Evolutionary conservation across 75 land plant genomes (phyloP).

Genomic region (Pinus tabuliformis): DNA sequence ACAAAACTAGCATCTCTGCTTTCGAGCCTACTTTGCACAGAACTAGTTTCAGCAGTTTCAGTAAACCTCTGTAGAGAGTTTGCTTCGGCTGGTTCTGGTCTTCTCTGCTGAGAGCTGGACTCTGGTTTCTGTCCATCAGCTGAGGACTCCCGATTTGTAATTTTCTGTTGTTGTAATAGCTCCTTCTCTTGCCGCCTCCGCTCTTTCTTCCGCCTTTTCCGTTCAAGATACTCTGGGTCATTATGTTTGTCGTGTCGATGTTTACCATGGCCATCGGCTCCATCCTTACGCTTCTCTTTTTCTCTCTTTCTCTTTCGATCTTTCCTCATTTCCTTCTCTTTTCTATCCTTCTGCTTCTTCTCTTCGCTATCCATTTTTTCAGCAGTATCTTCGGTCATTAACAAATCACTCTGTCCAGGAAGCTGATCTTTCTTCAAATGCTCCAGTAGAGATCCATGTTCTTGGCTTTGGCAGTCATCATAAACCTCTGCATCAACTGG

Average conservation of each 20-base stretch:
- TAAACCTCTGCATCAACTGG: background rate
- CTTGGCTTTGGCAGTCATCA: background rate
- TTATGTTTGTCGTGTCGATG: constrained; percentile 8
- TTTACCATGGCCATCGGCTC: constrained; percentile 16
- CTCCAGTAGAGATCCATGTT: background rate
- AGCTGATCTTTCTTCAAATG: background rate
- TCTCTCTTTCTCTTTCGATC: constrained; percentile 45
- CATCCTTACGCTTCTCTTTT: constrained; percentile 15
- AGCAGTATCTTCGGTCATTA: constrained; percentile 8
- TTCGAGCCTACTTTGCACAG: constrained; percentile 9
- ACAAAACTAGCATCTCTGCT: constrained; percentile 1
- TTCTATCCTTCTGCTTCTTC: constrained; percentile 12
- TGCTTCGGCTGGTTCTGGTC: constrained; percentile 8
- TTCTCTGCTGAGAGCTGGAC: constrained; percentile 5
- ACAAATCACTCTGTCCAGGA: background rate
- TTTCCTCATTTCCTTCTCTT: constrained; percentile 30
- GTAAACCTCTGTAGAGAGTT: constrained; percentile 10
- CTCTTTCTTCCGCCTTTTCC: constrained; percentile 57
- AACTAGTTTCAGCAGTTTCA: constrained; percentile 9
- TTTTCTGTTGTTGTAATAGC: background rate
- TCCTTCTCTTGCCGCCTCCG: constrained; percentile 28
- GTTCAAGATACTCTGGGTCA: constrained; percentile 79
- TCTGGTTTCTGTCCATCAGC: constrained; percentile 9
- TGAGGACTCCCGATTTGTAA: background rate
- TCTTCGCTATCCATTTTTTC: constrained; percentile 13